phyloP scores from a whole-genome alignment of 1,284 basidiomycete genomes.

The Pholiota adiposa region DNA sequence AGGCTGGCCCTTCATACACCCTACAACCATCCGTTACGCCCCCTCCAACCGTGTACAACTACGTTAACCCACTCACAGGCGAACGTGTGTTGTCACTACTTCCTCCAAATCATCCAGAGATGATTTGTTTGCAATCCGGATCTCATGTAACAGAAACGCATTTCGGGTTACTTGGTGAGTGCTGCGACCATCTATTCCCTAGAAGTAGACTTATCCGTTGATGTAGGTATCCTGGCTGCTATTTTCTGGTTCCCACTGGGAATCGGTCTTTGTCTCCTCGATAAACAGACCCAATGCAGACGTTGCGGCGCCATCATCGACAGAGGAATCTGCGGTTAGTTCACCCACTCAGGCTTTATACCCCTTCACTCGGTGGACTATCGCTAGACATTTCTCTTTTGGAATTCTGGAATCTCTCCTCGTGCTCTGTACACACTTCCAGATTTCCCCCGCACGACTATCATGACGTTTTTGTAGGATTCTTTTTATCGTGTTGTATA shows the following conservation, averaged over 20 bases:
- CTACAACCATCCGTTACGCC: constrained; percentile 29
- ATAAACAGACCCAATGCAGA: constrained; percentile 65
- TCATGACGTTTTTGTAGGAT: neutral
- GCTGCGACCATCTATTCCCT: neutral
- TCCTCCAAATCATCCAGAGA: constrained; percentile 78
- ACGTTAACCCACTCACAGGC: constrained; percentile 47
- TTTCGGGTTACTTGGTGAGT: constrained; percentile 71
- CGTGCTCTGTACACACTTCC: neutral
- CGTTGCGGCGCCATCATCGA: constrained; percentile 53
- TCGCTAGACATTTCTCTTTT: neutral
- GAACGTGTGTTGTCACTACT: constrained; percentile 50
- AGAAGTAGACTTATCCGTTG: neutral
- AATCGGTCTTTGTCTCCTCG: constrained; percentile 73
- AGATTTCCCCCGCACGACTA: neutral
- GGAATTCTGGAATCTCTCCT: neutral
- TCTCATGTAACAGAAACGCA: constrained; percentile 61
- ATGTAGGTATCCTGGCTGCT: constrained; percentile 72
- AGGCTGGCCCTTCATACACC: constrained; percentile 37
- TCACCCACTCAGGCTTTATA: neutral
- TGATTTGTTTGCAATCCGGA: constrained; percentile 79
- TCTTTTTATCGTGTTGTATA: neutral
- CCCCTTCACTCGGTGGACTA: neutral
- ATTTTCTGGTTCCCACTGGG: constrained; percentile 84
- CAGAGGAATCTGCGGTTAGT: constrained; percentile 37
- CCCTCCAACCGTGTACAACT: constrained; percentile 46